Conservation (phyloP, 148 eudicot genomes). For the Fallopia convolvulus region DNA sequence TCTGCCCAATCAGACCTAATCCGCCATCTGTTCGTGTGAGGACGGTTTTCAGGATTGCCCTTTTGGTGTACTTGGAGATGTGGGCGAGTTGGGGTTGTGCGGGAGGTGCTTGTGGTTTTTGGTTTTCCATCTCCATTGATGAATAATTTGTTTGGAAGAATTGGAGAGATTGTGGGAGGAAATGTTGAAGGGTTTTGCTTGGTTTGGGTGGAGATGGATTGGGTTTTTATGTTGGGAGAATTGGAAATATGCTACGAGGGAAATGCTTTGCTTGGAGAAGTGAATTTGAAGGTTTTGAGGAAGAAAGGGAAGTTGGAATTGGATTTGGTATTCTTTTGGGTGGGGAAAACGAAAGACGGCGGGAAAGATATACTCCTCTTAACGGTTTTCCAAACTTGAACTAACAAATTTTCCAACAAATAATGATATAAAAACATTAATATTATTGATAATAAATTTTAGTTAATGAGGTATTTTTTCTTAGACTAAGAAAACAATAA, state of each 20-base stretch:
- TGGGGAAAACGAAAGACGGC: slow-evolving; percentile 8
- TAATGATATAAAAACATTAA: not conserved
- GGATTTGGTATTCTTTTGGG: slow-evolving; percentile 12
- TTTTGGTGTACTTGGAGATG: slow-evolving; percentile 48
- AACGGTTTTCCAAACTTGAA: slow-evolving; percentile 9
- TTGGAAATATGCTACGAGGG: not conserved
- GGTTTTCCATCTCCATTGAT: not conserved
- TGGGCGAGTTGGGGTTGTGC: slow-evolving; percentile 21
- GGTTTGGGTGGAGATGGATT: not conserved
- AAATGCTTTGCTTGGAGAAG: slow-evolving; percentile 45
- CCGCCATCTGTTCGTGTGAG: slow-evolving; percentile 45
- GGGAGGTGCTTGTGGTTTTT: not conserved
- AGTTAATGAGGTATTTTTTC: not conserved
- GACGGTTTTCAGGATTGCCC: slow-evolving; percentile 58
- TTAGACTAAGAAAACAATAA: not conserved
- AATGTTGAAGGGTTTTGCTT: not conserved
- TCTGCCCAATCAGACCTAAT: slow-evolving; percentile 43
- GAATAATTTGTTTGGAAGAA: not conserved
- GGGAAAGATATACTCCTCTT: slow-evolving; percentile 5
- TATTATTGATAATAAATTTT: not conserved
- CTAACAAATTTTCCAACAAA: not conserved
- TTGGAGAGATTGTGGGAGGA: not conserved
- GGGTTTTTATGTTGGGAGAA: slow-evolving; percentile 13
- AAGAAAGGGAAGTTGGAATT: not conserved
- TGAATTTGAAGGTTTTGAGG: slow-evolving; percentile 17